Evolutionary conservation across 257 asterid species (phyloP).

Genomic region (Scutellaria baicalensis): DNA sequence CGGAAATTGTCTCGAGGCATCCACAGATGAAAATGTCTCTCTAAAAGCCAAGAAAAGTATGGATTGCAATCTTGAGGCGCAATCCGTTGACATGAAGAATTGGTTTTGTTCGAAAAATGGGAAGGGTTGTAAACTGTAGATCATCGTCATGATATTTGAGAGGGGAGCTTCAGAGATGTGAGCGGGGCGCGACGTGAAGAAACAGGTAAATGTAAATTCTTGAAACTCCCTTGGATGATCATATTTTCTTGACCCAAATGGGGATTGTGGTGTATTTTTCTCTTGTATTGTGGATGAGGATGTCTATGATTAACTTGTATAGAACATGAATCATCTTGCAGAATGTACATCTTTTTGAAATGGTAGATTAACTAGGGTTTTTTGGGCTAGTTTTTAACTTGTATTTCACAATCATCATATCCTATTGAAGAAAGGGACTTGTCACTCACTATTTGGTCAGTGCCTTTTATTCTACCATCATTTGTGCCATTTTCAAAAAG

Average conservation of each 20-base stretch:
- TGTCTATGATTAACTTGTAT: conserved; percentile 18
- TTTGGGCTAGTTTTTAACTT: not conserved
- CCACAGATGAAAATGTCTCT: conserved; percentile 1
- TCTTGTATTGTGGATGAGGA: conserved; percentile 18
- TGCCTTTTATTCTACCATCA: too few species aligned
- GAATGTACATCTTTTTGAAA: conserved; percentile 14
- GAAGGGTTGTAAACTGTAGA: conserved; percentile 5
- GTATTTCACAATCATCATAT: not conserved
- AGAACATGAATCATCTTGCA: conserved; percentile 14
- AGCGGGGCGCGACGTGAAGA: not conserved
- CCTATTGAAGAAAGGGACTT: not conserved
- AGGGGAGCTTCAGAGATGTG: not conserved
- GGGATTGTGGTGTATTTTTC: not conserved
- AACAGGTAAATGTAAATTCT: not conserved
- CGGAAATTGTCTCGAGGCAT: not conserved
- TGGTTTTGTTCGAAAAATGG: not conserved
- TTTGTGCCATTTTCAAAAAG: too few species aligned
- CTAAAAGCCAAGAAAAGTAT: not conserved
- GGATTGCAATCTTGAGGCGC: conserved; percentile 19
- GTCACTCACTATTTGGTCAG: too few species aligned
- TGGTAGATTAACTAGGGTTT: conserved; percentile 1
- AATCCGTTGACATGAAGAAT: not conserved
- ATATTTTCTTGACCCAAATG: not conserved
- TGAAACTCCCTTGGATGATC: not conserved
- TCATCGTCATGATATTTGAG: not conserved